Conservation (phyloP, 1,284 basidiomycete species). For the Microbotryum violaceum region DNA sequence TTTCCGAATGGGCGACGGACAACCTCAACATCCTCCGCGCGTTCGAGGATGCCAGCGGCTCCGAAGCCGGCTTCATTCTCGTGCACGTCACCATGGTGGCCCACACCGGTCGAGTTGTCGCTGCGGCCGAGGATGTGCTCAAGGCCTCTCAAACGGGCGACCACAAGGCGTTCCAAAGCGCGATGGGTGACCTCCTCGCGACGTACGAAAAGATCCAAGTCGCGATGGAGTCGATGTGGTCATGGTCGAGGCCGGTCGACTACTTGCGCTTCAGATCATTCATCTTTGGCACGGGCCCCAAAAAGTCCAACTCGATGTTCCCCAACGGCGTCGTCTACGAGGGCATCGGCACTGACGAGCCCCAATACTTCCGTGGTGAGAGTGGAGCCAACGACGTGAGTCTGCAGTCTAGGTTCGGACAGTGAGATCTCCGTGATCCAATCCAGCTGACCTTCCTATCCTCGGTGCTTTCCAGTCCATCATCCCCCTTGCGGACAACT, state of each 20-base stretch:
- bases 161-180: conserved; percentile 29
- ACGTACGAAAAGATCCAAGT: conserved; percentile 34
- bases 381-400: conserved; percentile 34
- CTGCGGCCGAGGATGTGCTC: conserved; percentile 34
- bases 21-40: conserved; percentile 37
- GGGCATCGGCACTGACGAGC: conserved; percentile 18
- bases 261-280: conserved; percentile 38
- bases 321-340: conserved; percentile 38
- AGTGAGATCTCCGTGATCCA: background rate
- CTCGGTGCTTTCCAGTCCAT: conserved; percentile 33
- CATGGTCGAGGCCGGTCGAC: conserved; percentile 29
- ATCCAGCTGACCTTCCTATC: background rate
- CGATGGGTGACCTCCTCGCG: conserved; percentile 26
- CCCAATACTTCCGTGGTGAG: conserved; percentile 35
- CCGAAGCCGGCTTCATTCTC: conserved; percentile 36
- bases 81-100: conserved; percentile 36
- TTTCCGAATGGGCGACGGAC: conserved; percentile 26
- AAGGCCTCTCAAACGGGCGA: conserved; percentile 30
- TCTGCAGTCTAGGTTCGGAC: conserved; percentile 10
- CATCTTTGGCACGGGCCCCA: conserved; percentile 38
- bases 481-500: conserved; percentile 36
- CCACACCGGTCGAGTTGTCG: conserved; percentile 34
- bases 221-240: conserved; percentile 39
- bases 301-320: conserved; percentile 38
- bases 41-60: conserved; percentile 35